Evolutionary conservation across 2,329 filamentous ascomycete genomes (phyloP).

Genomic region (Biscogniauxia marginata): DNA sequence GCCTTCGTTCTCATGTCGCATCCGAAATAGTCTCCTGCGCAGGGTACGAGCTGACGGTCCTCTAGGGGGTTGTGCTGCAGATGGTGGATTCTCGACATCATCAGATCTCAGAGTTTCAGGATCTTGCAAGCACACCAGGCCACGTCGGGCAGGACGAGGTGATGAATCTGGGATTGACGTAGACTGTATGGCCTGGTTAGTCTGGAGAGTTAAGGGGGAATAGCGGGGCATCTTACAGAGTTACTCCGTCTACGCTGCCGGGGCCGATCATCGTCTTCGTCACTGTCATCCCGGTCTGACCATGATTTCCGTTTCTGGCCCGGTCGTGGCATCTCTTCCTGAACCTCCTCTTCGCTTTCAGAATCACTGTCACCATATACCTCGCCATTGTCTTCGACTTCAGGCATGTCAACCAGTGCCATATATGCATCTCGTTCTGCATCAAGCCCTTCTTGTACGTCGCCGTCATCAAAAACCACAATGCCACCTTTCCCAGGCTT

Average conservation of each 20-base stretch:
- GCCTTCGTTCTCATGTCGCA: slow-evolving; percentile 74
- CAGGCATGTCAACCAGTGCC: slow-evolving; percentile 86
- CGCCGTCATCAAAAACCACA: slow-evolving; percentile 92
- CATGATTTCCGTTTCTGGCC: slow-evolving; percentile 77
- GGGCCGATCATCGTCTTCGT: slow-evolving; percentile 73
- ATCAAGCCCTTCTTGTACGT: slow-evolving; percentile 80
- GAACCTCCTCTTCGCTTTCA: slow-evolving; percentile 58
- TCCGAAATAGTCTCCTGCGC: slow-evolving; percentile 68
- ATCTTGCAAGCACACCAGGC: slow-evolving; percentile 56
- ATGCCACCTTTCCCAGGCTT: slow-evolving; percentile 81
- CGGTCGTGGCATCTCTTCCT: slow-evolving; percentile 44
- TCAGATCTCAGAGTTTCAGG: slow-evolving; percentile 47
- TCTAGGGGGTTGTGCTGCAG: slow-evolving; percentile 57
- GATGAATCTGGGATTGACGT: slow-evolving; percentile 66
- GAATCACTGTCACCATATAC: slow-evolving; percentile 57
- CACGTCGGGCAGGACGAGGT: slow-evolving; percentile 57
- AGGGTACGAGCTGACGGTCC: slow-evolving; percentile 70
- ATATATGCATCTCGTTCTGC: slow-evolving; percentile 79
- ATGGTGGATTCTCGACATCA: slow-evolving; percentile 52
- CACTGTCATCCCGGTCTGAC: slow-evolving; percentile 66
- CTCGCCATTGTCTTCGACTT: slow-evolving; percentile 73
- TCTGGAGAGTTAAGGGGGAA: slow-evolving; percentile 29
- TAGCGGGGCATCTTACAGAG: slow-evolving; percentile 57
- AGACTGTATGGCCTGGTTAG: slow-evolving; percentile 46
- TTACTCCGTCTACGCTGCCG: slow-evolving; percentile 83